A percentile compares a stretch with the other conserved stretches of the same genome.
phyloP scores from a whole-genome alignment of 2,329 filamentous ascomycete genomes.

The Exophiala mesophila region DNA sequence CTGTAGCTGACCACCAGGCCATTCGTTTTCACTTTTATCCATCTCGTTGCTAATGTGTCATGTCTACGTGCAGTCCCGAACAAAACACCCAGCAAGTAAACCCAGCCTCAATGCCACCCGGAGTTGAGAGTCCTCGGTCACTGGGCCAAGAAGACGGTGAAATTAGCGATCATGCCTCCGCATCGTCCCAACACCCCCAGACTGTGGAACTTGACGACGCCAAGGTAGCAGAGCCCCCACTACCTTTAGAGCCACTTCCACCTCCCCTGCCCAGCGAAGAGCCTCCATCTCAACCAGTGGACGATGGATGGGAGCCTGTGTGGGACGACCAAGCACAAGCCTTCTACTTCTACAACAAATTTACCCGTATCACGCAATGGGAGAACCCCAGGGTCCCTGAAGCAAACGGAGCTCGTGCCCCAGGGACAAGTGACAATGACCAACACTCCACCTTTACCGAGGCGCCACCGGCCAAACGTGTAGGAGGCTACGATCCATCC shows the following conservation, averaged over 20 bases:
- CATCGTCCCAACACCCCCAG: too few species aligned
- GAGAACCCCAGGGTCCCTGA: slow-evolving; percentile 73
- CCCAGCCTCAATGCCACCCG: slow-evolving; percentile 5
- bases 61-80: slow-evolving; percentile 25
- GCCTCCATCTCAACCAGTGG: slow-evolving; percentile 40
- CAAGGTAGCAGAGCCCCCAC: slow-evolving; percentile 30
- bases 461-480: slow-evolving; percentile 33
- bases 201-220: too few species aligned
- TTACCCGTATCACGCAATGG: slow-evolving; percentile 72
- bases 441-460: slow-evolving; percentile 33
- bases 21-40: slow-evolving; percentile 19
- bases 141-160: slow-evolving; percentile 11
- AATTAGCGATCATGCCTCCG: slow-evolving; percentile 14
- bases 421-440: slow-evolving; percentile 28
- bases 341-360: slow-evolving; percentile 82
- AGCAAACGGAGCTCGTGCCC: slow-evolving; percentile 28
- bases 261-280: slow-evolving; percentile 51
- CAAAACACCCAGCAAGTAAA: slow-evolving; percentile 2
- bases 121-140: slow-evolving; percentile 4
- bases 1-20: slow-evolving; percentile 29
- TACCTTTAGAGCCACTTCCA: slow-evolving; percentile 41
- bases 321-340: slow-evolving; percentile 66
- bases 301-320: slow-evolving; percentile 73
- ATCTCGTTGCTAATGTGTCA: slow-evolving; percentile 25
- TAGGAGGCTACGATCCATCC: slow-evolving; percentile 84